Percentiles rank a stretch among this genome's conserved stretches.
These are phyloP conservation scores for Podosphaera xanthii DNA, from an alignment of 2,329 filamentous ascomycete genomes.

Conservation along the genomic window DNA sequence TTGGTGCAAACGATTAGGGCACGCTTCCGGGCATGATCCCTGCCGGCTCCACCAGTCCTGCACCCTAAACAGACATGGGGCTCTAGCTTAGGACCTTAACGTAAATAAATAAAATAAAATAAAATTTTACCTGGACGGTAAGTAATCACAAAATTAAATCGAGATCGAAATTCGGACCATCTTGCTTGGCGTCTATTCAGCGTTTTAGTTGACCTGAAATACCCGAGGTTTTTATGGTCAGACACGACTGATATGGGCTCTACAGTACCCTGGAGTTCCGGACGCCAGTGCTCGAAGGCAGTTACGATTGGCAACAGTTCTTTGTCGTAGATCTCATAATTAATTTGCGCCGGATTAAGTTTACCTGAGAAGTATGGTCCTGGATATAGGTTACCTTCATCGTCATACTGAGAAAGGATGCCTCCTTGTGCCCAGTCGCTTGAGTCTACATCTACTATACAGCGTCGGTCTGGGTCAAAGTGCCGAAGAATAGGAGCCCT, in stretches of 20 bases:
- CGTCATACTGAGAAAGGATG: background rate
- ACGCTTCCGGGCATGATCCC: too few species aligned
- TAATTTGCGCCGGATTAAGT: too few species aligned
- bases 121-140: too few species aligned
- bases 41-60: too few species aligned
- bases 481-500: background rate
- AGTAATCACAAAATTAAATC: background rate
- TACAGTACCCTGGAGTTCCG: slow-evolving; percentile 5
- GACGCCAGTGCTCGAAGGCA: slow-evolving; percentile 8
- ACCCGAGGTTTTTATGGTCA: slow-evolving; percentile 12
- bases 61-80: too few species aligned
- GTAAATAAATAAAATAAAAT: too few species aligned
- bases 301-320: slow-evolving; percentile 18
- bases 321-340: slow-evolving; percentile 18
- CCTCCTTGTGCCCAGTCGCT: background rate
- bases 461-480: too few species aligned
- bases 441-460: background rate
- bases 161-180: too few species aligned
- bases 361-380: too few species aligned
- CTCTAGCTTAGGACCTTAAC: too few species aligned
- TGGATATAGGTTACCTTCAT: background rate
- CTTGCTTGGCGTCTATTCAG: slow-evolving; percentile 9
- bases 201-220: slow-evolving; percentile 11
- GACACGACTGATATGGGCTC: slow-evolving; percentile 6
- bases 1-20: too few species aligned